Base-by-base conservation (phyloP, 371 early-diverging fungal genomes). In the Syncephalastrum racemosum region DNA sequence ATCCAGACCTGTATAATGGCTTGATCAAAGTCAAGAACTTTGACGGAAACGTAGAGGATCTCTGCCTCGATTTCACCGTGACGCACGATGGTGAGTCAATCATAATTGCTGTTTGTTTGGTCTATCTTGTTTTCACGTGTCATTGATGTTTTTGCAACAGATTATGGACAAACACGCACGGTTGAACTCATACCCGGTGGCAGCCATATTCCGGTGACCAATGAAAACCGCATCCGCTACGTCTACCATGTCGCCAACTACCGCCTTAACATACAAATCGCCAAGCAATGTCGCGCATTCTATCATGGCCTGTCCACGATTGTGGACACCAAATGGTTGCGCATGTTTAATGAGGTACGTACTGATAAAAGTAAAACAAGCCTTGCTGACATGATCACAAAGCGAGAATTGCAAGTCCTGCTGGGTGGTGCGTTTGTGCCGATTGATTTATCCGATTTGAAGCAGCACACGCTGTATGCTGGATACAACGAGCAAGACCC, bases 381-480 rank as follows among this genome's bases (percentile, higher is more conserved):
- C 5, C 16, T 27, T 18, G 24, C 36, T 12, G 24, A n/a, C 36
- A 50, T 31, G 15, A 15, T 42, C 45, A 15, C 8, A n/a, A 23
- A 88, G 65, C 81, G 85, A 53, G 98, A 98, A 67, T 75, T 97
- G 10, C 93, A 95, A 59, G 79, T 88, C n/a, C 75, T 98, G n/a
- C 58, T 97, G 53, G 90, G 92, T 6, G 97, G 97, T 24, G 85
- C 88, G 13, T 76, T 77, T 10, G 77, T 85, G 2, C 81, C 86
- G 0, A 90, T 98, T 40, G 88, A 95, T 59, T 55, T 96, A 1
- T 68, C 67, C 7, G 94, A 96, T 62, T 71, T 95, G 53, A 73
- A 80, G 39, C 73, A 86, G 14, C 88, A 91, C 40, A 93, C 96
- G 1, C 78, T 85, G 3, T 95, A 95, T 61, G 88, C 88, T 8